A percentile compares a stretch with the other conserved stretches of the same genome.
These are phyloP conservation scores for Fusarium aywerte DNA, from an alignment of 2,329 filamentous ascomycete genomes.

Conservation along the genomic window DNA sequence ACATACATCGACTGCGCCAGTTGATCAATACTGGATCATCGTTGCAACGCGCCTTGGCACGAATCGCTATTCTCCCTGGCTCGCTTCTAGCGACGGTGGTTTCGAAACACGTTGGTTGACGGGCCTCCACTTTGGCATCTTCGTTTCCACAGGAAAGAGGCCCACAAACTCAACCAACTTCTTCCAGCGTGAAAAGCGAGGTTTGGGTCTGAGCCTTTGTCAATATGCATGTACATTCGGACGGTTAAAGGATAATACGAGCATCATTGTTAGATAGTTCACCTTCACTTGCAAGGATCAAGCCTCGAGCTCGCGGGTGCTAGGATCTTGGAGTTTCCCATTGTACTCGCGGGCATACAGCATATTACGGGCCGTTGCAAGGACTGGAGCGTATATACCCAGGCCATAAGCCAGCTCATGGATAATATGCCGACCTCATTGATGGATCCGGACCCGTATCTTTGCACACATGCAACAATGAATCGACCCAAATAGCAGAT, in stretches of 20 bases:
- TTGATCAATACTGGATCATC: neutral
- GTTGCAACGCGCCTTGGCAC: neutral
- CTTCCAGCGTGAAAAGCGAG: conserved; percentile 24
- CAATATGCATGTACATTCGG: neutral
- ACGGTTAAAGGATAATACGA: conserved; percentile 6
- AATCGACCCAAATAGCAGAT: conserved; percentile 34
- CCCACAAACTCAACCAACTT: conserved; percentile 35
- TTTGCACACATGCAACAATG: conserved; percentile 9
- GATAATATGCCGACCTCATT: conserved; percentile 21
- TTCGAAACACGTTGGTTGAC: conserved; percentile 43
- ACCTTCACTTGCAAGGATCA: conserved; percentile 16
- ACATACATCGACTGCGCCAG: neutral
- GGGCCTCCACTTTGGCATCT: conserved; percentile 36
- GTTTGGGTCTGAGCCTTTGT: conserved; percentile 24
- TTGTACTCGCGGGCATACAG: conserved; percentile 6
- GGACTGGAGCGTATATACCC: conserved; percentile 27
- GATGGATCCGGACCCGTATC: conserved; percentile 7
- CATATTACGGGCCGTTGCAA: neutral
- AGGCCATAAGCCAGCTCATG: conserved; percentile 31
- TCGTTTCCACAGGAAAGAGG: conserved; percentile 19
- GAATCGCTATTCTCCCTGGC: conserved; percentile 26
- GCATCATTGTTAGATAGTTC: conserved; percentile 15
- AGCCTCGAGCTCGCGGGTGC: conserved; percentile 18
- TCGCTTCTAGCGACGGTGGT: conserved; percentile 39
- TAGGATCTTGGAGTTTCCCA: conserved; percentile 21